Evolutionary conservation across 352 stramenopile genomes (phyloP).

Genomic region (Phytophthora hybrid): DNA sequence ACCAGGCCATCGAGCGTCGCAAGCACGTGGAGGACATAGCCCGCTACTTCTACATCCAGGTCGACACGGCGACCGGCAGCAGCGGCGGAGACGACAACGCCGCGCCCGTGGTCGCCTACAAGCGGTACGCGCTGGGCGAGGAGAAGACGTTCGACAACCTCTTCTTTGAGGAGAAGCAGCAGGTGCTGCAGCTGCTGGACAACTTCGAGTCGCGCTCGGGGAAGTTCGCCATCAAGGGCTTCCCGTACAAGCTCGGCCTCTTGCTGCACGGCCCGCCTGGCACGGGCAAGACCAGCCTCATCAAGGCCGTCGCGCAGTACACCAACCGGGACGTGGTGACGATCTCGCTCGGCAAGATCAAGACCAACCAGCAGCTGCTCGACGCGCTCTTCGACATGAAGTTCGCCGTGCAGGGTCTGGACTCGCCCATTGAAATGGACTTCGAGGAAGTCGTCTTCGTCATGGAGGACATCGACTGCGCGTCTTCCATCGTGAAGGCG

Average conservation of each 20-base stretch:
- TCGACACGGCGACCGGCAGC: slow-evolving; percentile 15
- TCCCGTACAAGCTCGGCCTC: slow-evolving; percentile 88
- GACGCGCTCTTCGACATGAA: slow-evolving; percentile 78
- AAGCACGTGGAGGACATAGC: slow-evolving; percentile 52
- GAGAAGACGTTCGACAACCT: slow-evolving; percentile 90
- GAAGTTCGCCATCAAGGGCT: slow-evolving; percentile 89
- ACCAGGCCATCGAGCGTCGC: slow-evolving; percentile 45
- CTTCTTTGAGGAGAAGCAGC: slow-evolving; percentile 86
- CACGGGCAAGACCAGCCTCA: slow-evolving; percentile 89
- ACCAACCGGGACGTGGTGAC: slow-evolving; percentile 72
- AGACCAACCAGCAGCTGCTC: slow-evolving; percentile 88
- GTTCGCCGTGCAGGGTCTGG: slow-evolving; percentile 61
- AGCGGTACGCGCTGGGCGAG: slow-evolving; percentile 83
- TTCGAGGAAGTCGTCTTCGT: slow-evolving; percentile 91
- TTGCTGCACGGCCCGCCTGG: slow-evolving; percentile 86
- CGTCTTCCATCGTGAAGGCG: slow-evolving; percentile 69
- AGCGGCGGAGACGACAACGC: slow-evolving; percentile 17
- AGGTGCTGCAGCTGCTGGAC: slow-evolving; percentile 73
- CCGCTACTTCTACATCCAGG: slow-evolving; percentile 58
- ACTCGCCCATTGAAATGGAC: slow-evolving; percentile 64
- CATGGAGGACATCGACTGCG: slow-evolving; percentile 90
- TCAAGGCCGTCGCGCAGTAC: slow-evolving; percentile 83
- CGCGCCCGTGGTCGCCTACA: slow-evolving; percentile 34
- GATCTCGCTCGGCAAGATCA: slow-evolving; percentile 70
- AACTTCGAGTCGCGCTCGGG: slow-evolving; percentile 70